A percentile compares a stretch with the other conserved stretches of the same genome.
Evolutionary conservation across 2,329 filamentous ascomycete species (phyloP).

Genomic region (Penicillium concentricum): DNA sequence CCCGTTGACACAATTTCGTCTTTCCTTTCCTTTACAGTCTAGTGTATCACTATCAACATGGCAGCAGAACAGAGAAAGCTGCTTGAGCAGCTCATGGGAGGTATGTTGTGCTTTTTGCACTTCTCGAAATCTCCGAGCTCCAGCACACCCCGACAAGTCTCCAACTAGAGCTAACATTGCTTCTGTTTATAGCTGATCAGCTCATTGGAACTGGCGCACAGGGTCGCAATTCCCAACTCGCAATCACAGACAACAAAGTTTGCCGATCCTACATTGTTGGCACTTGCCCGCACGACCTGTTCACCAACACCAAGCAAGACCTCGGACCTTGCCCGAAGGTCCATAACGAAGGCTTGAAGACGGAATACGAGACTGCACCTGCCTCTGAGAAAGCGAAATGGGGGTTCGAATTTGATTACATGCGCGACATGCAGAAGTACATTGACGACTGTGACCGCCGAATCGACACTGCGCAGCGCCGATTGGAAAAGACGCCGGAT

Average conservation of each 20-base stretch:
- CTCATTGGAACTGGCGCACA: constrained; percentile 76
- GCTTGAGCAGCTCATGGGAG: constrained; percentile 85
- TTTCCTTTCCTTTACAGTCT: constrained; percentile 1
- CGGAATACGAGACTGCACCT: constrained; percentile 77
- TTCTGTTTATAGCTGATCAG: constrained; percentile 49
- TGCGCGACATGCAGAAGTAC: constrained; percentile 93
- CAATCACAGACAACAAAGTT: constrained; percentile 87
- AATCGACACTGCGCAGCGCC: constrained; percentile 84
- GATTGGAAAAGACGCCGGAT: constrained; percentile 95
- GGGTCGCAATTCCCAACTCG: constrained; percentile 75
- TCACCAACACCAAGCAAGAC: constrained; percentile 99
- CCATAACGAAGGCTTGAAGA: constrained; percentile 83
- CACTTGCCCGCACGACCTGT: constrained; percentile 96
- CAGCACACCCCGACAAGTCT: constrained; percentile 6
- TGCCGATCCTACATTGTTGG: constrained; percentile 93
- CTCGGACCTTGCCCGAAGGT: constrained; percentile 84
- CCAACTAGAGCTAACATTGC: constrained; percentile 27
- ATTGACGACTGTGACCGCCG: constrained; percentile 94
- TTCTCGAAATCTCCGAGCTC: constrained; percentile 9
- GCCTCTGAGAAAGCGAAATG: constrained; percentile 71
- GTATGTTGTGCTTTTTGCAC: constrained; percentile 26
- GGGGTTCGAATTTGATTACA: constrained; percentile 95
- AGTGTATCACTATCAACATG: constrained; percentile 55
- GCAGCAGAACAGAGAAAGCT: constrained; percentile 97
- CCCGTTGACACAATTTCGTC: constrained; percentile 9